A percentile compares a stretch with the other conserved stretches of the same genome.
These are phyloP conservation scores for Microdochium paspali DNA, from an alignment of 2,329 filamentous ascomycete genomes.

Conservation along the genomic window DNA sequence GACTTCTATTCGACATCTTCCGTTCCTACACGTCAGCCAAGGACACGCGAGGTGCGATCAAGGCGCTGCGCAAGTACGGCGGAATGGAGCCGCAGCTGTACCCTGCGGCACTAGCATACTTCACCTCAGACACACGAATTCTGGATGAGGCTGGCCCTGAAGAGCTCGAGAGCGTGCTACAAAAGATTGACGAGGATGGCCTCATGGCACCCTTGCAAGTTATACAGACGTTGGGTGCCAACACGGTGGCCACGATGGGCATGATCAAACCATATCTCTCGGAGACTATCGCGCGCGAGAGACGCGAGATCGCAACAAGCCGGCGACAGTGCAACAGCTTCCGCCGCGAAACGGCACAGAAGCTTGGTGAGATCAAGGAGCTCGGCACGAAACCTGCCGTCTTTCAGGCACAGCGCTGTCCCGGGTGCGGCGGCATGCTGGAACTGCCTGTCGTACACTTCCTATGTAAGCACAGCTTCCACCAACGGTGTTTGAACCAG, in stretches of 20 bases:
- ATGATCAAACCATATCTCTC: conserved; percentile 91
- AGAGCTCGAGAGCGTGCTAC: conserved; percentile 71
- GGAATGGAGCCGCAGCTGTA: conserved; percentile 87
- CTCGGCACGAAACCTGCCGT: conserved; percentile 72
- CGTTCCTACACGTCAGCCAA: conserved; percentile 88
- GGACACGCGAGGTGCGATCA: conserved; percentile 84
- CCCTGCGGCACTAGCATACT: conserved; percentile 83
- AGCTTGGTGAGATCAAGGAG: conserved; percentile 68
- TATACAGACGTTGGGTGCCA: conserved; percentile 72
- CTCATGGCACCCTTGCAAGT: conserved; percentile 95
- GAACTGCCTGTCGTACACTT: conserved; percentile 93
- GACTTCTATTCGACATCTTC: conserved; percentile 90
- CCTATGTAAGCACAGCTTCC: conserved; percentile 93
- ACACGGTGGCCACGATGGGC: conserved; percentile 82
- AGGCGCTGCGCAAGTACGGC: conserved; percentile 84
- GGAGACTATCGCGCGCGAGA: conserved; percentile 80
- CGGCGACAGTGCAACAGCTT: conserved; percentile 75
- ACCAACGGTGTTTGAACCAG: conserved; percentile 75
- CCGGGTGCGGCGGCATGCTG: conserved; percentile 66
- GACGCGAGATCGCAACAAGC: conserved; percentile 74
- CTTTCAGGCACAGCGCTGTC: conserved; percentile 85
- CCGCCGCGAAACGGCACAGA: conserved; percentile 70
- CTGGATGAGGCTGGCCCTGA: conserved; percentile 76
- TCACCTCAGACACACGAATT: conserved; percentile 74
- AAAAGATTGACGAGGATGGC: conserved; percentile 80